Evolutionary conservation across 345 rosid genomes (phyloP), one percentile per base, ranked within the genome.

Genomic region (Pistacia vera): DNA sequence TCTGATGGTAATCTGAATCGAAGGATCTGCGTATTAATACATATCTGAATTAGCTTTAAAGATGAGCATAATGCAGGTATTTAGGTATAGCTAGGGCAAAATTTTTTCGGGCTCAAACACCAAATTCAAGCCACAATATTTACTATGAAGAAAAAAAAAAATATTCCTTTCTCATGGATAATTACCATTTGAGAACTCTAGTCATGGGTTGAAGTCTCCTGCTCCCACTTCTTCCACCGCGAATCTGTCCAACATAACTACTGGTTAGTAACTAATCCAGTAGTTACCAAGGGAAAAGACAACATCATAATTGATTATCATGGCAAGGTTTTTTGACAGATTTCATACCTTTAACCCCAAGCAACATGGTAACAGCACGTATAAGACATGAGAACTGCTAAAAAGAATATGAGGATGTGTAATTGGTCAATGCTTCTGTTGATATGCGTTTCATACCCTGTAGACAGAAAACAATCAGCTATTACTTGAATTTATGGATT

Each of bases 211-310:
- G 72, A 74, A 73, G 97, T 92, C 83, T 96, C 99, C 75, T 68
- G 80, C 81, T 96, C 99, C 98, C 99, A 96, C 13, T 80, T 80
- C 85, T 96, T 96, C 99, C 98, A 96, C 94, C 90, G 0, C 98
- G 98, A 80, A 83, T 92, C 99, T 96, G 88, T 58, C 28, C 70
- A 79, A 65, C 18, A 63, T 10, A 33, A 44, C 56, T 38, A 66
- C 67, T 54, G 66, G 69, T 76, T 22, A 64, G n/a, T 41, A 36
- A 38, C 25, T 33, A 36, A 63, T 57, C 55, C n/a, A 18, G 1
- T 71, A 80, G 8, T 54, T 51, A 51, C 3, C 55, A 11, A 77
- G 63, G 48, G 5, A 2, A 35, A 55, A n/a, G 46, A 28, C 33
- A 16, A 2, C 3, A 11, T 51, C 3, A 13, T 33, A 52, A 51